Percentiles rank a stretch among this genome's conserved stretches.
These are phyloP conservation scores for Salvia sclarea DNA, from an alignment of 305 asterid species.

Conservation along the genomic window DNA sequence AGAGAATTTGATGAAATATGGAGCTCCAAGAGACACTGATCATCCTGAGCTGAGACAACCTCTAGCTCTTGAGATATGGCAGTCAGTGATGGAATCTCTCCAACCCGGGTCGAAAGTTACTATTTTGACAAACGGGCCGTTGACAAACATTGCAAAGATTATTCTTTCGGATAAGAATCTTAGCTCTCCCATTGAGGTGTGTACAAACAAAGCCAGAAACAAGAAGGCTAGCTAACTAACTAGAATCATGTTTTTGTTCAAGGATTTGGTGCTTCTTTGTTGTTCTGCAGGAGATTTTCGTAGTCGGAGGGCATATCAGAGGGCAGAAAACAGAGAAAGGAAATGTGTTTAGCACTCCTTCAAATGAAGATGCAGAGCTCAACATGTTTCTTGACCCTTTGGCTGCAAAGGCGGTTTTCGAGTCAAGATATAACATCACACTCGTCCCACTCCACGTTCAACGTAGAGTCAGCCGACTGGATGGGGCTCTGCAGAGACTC, in stretches of 20 bases:
- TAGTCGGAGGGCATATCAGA: constrained; percentile 74
- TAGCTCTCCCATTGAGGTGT: constrained; percentile 59
- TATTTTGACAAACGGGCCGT: constrained; percentile 79
- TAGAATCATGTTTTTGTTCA: background rate
- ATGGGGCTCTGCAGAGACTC: constrained; percentile 33
- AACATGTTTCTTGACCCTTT: constrained; percentile 86
- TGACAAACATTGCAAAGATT: constrained; percentile 72
- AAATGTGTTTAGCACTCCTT: constrained; percentile 59
- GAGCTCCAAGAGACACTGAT: constrained; percentile 86
- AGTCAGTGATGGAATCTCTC: constrained; percentile 53
- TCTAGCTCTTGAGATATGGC: constrained; percentile 74
- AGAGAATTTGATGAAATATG: constrained; percentile 62
- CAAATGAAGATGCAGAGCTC: constrained; percentile 62
- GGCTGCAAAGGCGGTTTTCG: constrained; percentile 70
- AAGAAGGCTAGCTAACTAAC: background rate
- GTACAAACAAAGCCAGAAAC: background rate
- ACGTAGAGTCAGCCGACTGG: constrained; percentile 47
- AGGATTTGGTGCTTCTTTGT: background rate
- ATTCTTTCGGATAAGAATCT: constrained; percentile 50
- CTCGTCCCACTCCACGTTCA: constrained; percentile 68
- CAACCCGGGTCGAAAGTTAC: constrained; percentile 57
- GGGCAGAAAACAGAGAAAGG: constrained; percentile 45
- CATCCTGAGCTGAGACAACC: constrained; percentile 86
- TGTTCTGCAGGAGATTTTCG: constrained; percentile 54
- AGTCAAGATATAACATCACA: constrained; percentile 56